Evolutionary conservation across 768 basidiomycete genomes (phyloP), one percentile per base, ranked within the genome.

Genomic region (Zangia roseola): DNA sequence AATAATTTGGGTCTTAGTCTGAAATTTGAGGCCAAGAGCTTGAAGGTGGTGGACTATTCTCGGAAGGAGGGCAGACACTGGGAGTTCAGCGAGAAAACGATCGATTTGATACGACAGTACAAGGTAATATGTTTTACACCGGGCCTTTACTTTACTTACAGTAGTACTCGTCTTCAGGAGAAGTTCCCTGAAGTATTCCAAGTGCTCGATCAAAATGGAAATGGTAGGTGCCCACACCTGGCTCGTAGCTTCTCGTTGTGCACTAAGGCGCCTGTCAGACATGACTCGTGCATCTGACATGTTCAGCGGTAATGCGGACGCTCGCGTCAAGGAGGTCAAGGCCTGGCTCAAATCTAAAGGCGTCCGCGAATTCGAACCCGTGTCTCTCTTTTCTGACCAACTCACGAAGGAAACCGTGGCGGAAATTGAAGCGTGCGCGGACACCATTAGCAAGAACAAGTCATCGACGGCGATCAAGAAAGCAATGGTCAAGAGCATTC

Each of bases 11-110:
- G 97, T 3, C 78, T 99, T 35, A 91, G 90, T 64, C 79, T 99
- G 57, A 99, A 99, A 67, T 99, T 97, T 54, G 97, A 99, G 62
- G 89, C 83, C 12, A 98, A 97, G 69, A 80, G 84, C 10, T 67
- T 93, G 59, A 99, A 98, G 69, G 97, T 99, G 2, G 76, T 97
- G 38, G 89, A 91, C 53, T 97, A 97, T 69, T 87, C 93, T 7
- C 78, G 82, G 52, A 94, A 95, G 69, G 82, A 86, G 24, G 86
- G 85, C 9, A 73, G 84, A 8, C 76, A 82, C 28, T 99, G 95
- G 97, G 94, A 99, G 62, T 98, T 88, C 61, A 95, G 92, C 58
- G 81, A 92, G 50, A 90, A 85, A 63, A 86, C 95, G 0, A 70
- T 94, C 33, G 75, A 86, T 21, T 77, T 97, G 16, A 80, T 97